These are phyloP conservation scores for Amphirosellinia nigrospora DNA, from an alignment of 495 filamentous ascomycete species.

Conservation along the genomic window DNA sequence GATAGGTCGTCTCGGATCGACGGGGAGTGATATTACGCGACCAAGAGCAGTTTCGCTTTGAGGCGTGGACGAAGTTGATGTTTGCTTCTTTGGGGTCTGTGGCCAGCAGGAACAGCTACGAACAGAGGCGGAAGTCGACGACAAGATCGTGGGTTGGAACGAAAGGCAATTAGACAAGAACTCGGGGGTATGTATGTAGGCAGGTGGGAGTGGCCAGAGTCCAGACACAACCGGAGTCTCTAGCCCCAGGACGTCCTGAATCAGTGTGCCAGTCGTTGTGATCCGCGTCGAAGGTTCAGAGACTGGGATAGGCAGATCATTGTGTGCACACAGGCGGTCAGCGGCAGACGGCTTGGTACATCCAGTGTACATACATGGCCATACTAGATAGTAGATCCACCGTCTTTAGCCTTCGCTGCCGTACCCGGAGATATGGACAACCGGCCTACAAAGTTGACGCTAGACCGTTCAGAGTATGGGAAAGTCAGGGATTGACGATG, in stretches of 20 bases:
- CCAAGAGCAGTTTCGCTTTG: constrained; percentile 1
- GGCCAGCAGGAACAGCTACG: background rate
- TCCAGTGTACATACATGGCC: background rate
- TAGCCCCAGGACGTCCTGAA: background rate
- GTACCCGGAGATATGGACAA: constrained; percentile 17
- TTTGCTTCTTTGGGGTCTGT: background rate
- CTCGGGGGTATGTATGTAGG: background rate
- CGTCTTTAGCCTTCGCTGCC: background rate
- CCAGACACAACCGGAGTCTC: background rate
- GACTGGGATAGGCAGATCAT: background rate
- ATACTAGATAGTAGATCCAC: constrained; percentile 23
- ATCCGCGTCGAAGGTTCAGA: constrained; percentile 5
- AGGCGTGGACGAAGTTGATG: background rate
- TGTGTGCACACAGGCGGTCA: constrained; percentile 7
- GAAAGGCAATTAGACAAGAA: constrained; percentile 5
- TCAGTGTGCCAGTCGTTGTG: background rate
- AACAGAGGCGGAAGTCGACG: background rate
- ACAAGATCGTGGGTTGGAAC: background rate
- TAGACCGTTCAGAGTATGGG: constrained; percentile 21
- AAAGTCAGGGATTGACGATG: background rate
- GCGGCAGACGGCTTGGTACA: constrained; percentile 19
- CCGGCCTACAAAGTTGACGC: constrained; percentile 17
- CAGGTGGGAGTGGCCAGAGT: constrained; percentile 14
- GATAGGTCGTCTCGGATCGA: background rate
- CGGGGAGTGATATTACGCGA: background rate